Base-by-base conservation (phyloP, 2,329 filamentous ascomycete species). In the Fusarium albidum region DNA sequence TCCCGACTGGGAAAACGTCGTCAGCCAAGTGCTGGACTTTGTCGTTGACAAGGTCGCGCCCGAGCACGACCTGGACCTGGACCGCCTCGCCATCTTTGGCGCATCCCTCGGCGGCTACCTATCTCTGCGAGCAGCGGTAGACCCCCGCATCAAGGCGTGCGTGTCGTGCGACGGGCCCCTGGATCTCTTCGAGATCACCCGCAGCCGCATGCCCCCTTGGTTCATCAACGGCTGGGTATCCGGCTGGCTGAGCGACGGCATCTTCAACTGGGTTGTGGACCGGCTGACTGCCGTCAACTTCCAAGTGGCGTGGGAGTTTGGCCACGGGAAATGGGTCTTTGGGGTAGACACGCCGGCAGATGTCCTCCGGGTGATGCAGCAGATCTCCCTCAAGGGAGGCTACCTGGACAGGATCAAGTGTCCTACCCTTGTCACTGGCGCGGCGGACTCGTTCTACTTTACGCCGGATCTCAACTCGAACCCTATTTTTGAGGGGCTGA, bases 21-120 rank as follows among this genome's bases (percentile, higher is more conserved):
- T 59, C 3, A 42, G 47, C 11, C 27, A 45, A 3, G 73, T 77
- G 3, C 34, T 78, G 1, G 67, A 75, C 42, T 60, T 66, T 28
- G 60, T 75, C 26, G 15, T 52, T 8, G 41, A 50, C 9, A 28
- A 66, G 4, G 49, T 63, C 0, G 28, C 18, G 6, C 59, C 66
- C 0, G 62, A 71, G 1, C 42, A 63, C 0, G 53, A 71, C 1
- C 66, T 80, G 1, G 77, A 81, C 44, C 33, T 73, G 0, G 58
- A 66, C 2, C 60, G 65, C 9, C 64, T 81, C 13, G 73, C 73
- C 1, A 48, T 79, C 14, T 46, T 62, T 2, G 77, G 78, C 0
- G 68, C 71, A 0, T 73, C 73, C 3, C 67, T 79, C 57, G 78
- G 79, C 3, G 80, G 73, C 1, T 81, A 81, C 55, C 75, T 73